These are phyloP conservation scores for Kwoniella shivajii DNA, from an alignment of 1,284 basidiomycete genomes.

Conservation along the genomic window DNA sequence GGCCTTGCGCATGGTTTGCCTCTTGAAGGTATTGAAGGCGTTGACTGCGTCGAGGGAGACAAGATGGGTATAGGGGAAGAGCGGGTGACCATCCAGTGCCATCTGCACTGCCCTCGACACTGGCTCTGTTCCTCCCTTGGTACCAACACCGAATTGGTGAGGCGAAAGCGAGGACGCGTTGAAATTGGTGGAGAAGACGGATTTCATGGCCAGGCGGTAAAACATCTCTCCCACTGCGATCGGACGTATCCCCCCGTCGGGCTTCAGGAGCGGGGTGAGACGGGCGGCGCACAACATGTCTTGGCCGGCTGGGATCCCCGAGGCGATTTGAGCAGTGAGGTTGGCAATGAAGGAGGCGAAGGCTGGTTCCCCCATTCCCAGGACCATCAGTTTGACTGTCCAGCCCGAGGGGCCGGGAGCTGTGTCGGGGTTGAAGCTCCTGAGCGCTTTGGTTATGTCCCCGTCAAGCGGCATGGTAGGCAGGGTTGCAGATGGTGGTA, in stretches of 20 bases:
- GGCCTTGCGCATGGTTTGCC: background rate
- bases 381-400: slow-evolving; percentile 16
- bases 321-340: background rate
- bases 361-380: slow-evolving; percentile 12
- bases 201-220: slow-evolving; percentile 16
- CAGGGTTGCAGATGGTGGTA: background rate
- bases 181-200: slow-evolving; percentile 5
- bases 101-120: slow-evolving; percentile 20
- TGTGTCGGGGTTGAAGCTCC: slow-evolving; percentile 14
- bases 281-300: slow-evolving; percentile 1
- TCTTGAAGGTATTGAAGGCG: slow-evolving; percentile 24
- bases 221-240: slow-evolving; percentile 26
- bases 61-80: slow-evolving; percentile 8
- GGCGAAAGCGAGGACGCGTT: slow-evolving; percentile 11
- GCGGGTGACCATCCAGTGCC: slow-evolving; percentile 1
- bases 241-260: slow-evolving; percentile 18
- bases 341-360: slow-evolving; percentile 25
- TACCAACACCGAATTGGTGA: slow-evolving; percentile 25
- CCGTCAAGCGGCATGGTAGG: background rate
- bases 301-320: background rate
- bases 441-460: slow-evolving; percentile 7
- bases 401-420: slow-evolving; percentile 20
- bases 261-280: slow-evolving; percentile 17
- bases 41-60: slow-evolving; percentile 20
- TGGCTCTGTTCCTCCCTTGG: slow-evolving; percentile 34